These are phyloP conservation scores for Glycine tomentella DNA, from an alignment of 306 rosid genomes.

Conservation along the genomic window DNA sequence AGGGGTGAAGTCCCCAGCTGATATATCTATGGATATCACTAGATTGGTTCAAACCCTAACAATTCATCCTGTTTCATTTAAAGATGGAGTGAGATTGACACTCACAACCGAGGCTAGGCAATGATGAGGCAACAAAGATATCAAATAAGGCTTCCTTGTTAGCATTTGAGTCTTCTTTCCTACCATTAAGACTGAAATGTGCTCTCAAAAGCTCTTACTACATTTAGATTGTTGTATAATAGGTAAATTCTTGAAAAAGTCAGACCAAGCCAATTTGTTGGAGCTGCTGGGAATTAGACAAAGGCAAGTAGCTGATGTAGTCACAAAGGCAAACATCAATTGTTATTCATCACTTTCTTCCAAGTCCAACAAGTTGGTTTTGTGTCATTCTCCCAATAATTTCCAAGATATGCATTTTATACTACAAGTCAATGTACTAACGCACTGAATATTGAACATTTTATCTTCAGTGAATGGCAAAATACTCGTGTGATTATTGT, in stretches of 20 bases:
- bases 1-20: conserved; percentile 89
- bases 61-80: conserved; percentile 69
- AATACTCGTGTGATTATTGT: background rate
- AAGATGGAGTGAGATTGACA: conserved; percentile 75
- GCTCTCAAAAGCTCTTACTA: background rate
- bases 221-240: conserved; percentile 41
- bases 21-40: conserved; percentile 88
- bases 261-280: conserved; percentile 18
- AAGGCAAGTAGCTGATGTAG: too few species aligned
- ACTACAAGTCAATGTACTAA: background rate
- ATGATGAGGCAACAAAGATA: conserved; percentile 52
- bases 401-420: conserved; percentile 5
- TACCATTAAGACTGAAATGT: conserved; percentile 18
- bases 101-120: conserved; percentile 58
- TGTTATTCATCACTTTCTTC: background rate
- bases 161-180: conserved; percentile 28
- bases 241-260: conserved; percentile 27
- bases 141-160: conserved; percentile 18
- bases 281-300: background rate
- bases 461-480: conserved; percentile 3
- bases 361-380: conserved; percentile 15
- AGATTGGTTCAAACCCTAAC: conserved; percentile 70
- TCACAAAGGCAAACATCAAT: conserved; percentile 14
- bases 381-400: background rate
- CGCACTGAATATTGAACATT: background rate